phyloP scores from a whole-genome alignment of 2,329 filamentous ascomycete genomes.

The Trichoderma asperellum region DNA sequence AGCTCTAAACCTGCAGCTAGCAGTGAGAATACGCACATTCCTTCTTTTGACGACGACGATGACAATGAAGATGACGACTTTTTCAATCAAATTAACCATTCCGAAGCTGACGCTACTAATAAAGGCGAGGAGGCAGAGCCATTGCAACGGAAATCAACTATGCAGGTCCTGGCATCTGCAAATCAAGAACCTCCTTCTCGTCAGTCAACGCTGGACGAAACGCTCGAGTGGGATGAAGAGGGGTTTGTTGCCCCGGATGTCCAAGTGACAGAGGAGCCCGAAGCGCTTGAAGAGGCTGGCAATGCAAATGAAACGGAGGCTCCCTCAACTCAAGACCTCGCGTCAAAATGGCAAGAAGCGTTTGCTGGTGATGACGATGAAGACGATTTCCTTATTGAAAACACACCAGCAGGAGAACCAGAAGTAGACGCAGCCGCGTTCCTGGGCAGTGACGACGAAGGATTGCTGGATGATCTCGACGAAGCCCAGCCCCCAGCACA shows the following conservation, averaged over 20 bases:
- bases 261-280: background rate
- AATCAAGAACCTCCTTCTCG: slow-evolving; percentile 41
- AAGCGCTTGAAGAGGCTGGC: background rate
- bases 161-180: slow-evolving; percentile 63
- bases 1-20: slow-evolving; percentile 16
- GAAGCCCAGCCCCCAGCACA: slow-evolving; percentile 42
- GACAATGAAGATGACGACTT: slow-evolving; percentile 64
- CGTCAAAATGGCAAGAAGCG: slow-evolving; percentile 82
- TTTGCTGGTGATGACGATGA: slow-evolving; percentile 77
- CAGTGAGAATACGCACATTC: slow-evolving; percentile 4
- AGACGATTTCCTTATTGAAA: slow-evolving; percentile 64
- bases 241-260: slow-evolving; percentile 34
- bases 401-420: slow-evolving; percentile 49
- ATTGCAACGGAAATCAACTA: slow-evolving; percentile 71
- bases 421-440: slow-evolving; percentile 66
- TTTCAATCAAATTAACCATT: slow-evolving; percentile 56
- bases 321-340: slow-evolving; percentile 65
- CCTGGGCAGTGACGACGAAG: slow-evolving; percentile 83
- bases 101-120: slow-evolving; percentile 19
- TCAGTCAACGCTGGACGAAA: slow-evolving; percentile 42
- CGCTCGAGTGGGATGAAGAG: slow-evolving; percentile 37
- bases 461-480: slow-evolving; percentile 75
- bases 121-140: slow-evolving; percentile 34
- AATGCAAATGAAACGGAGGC: background rate
- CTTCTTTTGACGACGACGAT: slow-evolving; percentile 49